Conservation (phyloP, 169 alveolate species). For the Hepatocystis sp. region DNA sequence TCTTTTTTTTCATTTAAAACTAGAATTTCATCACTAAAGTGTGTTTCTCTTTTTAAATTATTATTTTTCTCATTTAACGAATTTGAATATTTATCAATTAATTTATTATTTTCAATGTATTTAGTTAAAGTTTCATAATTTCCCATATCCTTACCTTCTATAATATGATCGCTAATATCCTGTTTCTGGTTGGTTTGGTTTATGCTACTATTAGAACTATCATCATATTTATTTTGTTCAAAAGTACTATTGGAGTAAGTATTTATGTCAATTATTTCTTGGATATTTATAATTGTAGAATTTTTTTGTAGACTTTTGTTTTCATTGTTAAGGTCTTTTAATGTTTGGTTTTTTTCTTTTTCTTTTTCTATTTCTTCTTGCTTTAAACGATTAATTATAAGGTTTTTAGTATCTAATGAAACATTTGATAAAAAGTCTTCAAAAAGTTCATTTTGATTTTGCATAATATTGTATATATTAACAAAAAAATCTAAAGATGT, state of each 20-base stretch:
- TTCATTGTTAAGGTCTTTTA: slow-evolving; percentile 30
- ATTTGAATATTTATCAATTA: slow-evolving; percentile 20
- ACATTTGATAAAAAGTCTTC: slow-evolving; percentile 67
- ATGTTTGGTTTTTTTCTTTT: slow-evolving; percentile 13
- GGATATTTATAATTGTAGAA: slow-evolving; percentile 20
- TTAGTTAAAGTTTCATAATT: slow-evolving; percentile 23
- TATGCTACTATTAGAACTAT: slow-evolving; percentile 12
- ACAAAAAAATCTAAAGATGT: slow-evolving; percentile 68
- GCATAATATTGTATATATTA: slow-evolving; percentile 62
- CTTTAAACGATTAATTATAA: slow-evolving; percentile 63
- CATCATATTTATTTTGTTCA: slow-evolving; percentile 16
- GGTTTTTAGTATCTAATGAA: slow-evolving; percentile 54
- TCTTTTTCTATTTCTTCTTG: slow-evolving; percentile 61
- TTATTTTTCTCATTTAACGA: slow-evolving; percentile 16
- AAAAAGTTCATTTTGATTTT: slow-evolving; percentile 56
- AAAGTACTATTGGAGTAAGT: slow-evolving; percentile 18
- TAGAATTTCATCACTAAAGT: slow-evolving; percentile 27
- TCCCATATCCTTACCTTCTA: slow-evolving; percentile 21
- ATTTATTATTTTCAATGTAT: slow-evolving; percentile 9
- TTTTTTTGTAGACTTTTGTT: slow-evolving; percentile 11
- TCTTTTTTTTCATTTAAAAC: slow-evolving; percentile 6
- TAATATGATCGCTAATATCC: slow-evolving; percentile 11
- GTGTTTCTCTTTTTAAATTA: slow-evolving; percentile 41
- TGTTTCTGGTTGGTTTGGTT: slow-evolving; percentile 7
- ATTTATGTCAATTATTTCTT: slow-evolving; percentile 35